Base-by-base conservation (phyloP, 805 yeast genomes). In the Kodamaea restingae region DNA sequence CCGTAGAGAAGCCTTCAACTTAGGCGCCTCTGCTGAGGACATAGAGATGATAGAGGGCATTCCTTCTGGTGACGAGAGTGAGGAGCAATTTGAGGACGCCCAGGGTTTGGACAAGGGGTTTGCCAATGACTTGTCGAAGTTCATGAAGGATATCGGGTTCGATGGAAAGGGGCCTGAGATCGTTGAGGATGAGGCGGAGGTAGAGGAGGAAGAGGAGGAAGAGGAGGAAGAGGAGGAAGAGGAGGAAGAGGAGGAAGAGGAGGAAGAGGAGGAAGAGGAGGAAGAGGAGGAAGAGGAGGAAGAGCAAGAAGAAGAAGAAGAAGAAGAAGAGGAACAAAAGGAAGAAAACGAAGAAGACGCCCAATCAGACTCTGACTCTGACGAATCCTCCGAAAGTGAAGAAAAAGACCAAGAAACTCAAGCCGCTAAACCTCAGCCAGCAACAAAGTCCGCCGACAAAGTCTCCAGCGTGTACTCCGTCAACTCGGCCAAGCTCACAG, bases 11-110 rank as follows among this genome's bases (percentile, higher is more conserved):
- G 95, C 95, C 2, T 57, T 81, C 10, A 81, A 80, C 15, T 63
- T 90, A 20, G 96, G 97, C 24, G 98, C 96, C 15, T 73, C 87
- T 11, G 93, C 85, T 49, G 90, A 80, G 15, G 97, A 88, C 58
- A 56, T 90, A 33, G 73, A 75, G 32, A 61, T 88, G 36, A 49
- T 90, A 9, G 71, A 73, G 24, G 84, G 72, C 11, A 49, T 83
- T 3, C 62, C 66, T 9, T 77, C 73, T 17, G 80, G 71, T 24
- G 76, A 67, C 20, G 70, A 64, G 20, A 72, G 78, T 49, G 81
- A 75, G 44, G 80, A 74, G 44, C 71, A 71, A 41, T 36, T 37
- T 7, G 78, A 65, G 21, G 71, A 58, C 20, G 67, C 52, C n/a
- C 61, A 63, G 28, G 52, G 46, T 15, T 61, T 66, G 49, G 72